Conservation (phyloP, 2,329 filamentous ascomycete species). For the Diaporthe caulivora region DNA sequence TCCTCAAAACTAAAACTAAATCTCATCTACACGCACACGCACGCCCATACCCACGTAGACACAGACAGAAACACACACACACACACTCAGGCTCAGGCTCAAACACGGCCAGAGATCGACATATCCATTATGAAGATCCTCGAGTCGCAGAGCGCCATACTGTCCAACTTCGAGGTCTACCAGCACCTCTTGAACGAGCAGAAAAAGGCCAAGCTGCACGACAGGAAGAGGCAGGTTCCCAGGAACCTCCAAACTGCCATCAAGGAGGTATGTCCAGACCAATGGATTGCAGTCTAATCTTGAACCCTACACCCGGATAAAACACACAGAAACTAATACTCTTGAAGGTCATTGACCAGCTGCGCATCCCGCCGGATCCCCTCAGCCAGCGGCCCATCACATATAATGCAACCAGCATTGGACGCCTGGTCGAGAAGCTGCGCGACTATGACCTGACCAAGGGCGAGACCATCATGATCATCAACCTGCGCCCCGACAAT, state of each 20-base stretch:
- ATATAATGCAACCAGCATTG: slow-evolving; percentile 66
- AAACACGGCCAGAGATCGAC: neutral
- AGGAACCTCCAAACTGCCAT: slow-evolving; percentile 72
- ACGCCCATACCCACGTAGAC: neutral
- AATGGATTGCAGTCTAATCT: neutral
- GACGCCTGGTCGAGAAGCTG: slow-evolving; percentile 66
- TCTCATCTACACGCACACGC: neutral
- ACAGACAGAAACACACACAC: neutral
- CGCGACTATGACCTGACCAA: slow-evolving; percentile 73
- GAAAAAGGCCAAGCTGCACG: slow-evolving; percentile 61
- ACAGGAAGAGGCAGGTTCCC: slow-evolving; percentile 54
- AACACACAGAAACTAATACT: slow-evolving; percentile 29
- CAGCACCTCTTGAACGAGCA: slow-evolving; percentile 71
- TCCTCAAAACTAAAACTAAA: neutral
- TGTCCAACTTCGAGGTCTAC: slow-evolving; percentile 82
- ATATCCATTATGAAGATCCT: slow-evolving; percentile 73
- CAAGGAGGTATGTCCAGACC: slow-evolving; percentile 67
- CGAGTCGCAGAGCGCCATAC: slow-evolving; percentile 75
- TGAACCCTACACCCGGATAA: slow-evolving; percentile 1
- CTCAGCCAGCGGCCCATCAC: slow-evolving; percentile 66
- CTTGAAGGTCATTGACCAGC: slow-evolving; percentile 70
- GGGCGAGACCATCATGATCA: slow-evolving; percentile 76
- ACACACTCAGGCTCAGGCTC: too few relatives aligned
- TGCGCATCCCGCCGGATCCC: slow-evolving; percentile 67
- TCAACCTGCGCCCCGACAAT: slow-evolving; percentile 73